These are phyloP conservation scores for Termitomyces sp. DNA, from an alignment of 768 basidiomycete genomes.

Conservation along the genomic window DNA sequence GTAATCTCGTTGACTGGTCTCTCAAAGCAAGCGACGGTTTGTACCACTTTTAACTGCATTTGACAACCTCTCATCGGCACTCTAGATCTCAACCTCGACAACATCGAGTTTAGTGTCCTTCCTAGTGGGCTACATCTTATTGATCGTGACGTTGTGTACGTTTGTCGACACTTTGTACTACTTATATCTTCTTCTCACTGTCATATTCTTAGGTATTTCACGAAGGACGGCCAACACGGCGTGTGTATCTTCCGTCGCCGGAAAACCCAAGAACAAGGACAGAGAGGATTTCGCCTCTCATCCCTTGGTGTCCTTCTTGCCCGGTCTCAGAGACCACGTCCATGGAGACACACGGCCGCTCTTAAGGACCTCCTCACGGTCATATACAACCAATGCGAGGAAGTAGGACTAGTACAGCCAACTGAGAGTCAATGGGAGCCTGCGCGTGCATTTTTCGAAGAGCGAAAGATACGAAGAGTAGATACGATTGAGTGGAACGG, in stretches of 20 bases:
- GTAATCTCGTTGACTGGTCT: slow-evolving; percentile 80
- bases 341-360: slow-evolving; percentile 69
- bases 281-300: slow-evolving; percentile 77
- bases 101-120: slow-evolving; percentile 77
- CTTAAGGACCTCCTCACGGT: slow-evolving; percentile 58
- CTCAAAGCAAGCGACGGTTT: slow-evolving; percentile 67
- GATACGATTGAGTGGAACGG: slow-evolving; percentile 65
- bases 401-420: slow-evolving; percentile 46
- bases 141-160: slow-evolving; percentile 78
- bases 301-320: slow-evolving; percentile 76
- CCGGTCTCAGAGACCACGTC: slow-evolving; percentile 62
- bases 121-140: slow-evolving; percentile 82
- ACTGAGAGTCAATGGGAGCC: slow-evolving; percentile 62
- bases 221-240: slow-evolving; percentile 65
- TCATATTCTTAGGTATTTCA: slow-evolving; percentile 57
- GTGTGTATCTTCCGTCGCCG: slow-evolving; percentile 75
- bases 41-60: slow-evolving; percentile 11
- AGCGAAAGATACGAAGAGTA: slow-evolving; percentile 48
- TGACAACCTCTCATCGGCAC: slow-evolving; percentile 1
- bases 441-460: slow-evolving; percentile 62
- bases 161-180: slow-evolving; percentile 8
- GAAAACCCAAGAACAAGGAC: slow-evolving; percentile 65
- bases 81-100: slow-evolving; percentile 63
- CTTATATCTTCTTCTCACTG: slow-evolving; percentile 1
- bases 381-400: slow-evolving; percentile 53